Base-by-base conservation (phyloP, 257 asterid genomes). In the Apocynum venetum region DNA sequence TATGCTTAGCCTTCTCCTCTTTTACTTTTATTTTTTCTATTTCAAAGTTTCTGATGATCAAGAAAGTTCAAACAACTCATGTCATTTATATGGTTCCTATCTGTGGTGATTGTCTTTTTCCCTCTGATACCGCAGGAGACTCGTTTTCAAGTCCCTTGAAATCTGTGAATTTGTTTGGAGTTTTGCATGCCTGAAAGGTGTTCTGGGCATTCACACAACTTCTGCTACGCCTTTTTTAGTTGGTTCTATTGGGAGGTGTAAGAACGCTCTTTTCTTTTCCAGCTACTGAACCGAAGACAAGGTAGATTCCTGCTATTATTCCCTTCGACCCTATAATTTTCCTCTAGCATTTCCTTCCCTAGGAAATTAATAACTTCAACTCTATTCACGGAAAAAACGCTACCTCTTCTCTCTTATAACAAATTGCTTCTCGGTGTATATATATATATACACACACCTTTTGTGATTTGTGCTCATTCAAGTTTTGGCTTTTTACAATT, bases 251-350 rank as follows among this genome's bases (percentile, higher is more conserved):
- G 40, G 72, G 63, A 43, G 69, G 80, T 53, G 75, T 41, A 41
- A 15, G 55, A 77, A 52, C 68, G 60, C 57, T 46, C 71, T n/a
- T 35, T 59, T 63, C 66, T 75, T 52, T 71, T 64, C 63, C 52
- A 74, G 56, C 17, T 56, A 47, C 43, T 57, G 71, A 71, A 78
- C 76, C 73, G 20, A 56, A 80, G 78, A 53, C 76, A 60, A 51
- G 59, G 74, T 59, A 81, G 86, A 84, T 74, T 81, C 88, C 86
- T 81, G 79, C 77, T 61, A 65, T 77, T 75, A 72, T 85, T 80
- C 86, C 78, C 53, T 35, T 25, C 31, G 31, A 25, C 31, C 31
- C 31, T 25, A 25, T 25, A 25, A 48, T 46, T 75, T 51, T 48
- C 41, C 74, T 49, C 61, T 53, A 56, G n/a, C 72, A 31, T 72